A percentile compares a stretch with the other conserved stretches of the same genome.
Evolutionary conservation across 2,329 filamentous ascomycete species (phyloP).

Genomic region (Sporothrix pseudoabietina): DNA sequence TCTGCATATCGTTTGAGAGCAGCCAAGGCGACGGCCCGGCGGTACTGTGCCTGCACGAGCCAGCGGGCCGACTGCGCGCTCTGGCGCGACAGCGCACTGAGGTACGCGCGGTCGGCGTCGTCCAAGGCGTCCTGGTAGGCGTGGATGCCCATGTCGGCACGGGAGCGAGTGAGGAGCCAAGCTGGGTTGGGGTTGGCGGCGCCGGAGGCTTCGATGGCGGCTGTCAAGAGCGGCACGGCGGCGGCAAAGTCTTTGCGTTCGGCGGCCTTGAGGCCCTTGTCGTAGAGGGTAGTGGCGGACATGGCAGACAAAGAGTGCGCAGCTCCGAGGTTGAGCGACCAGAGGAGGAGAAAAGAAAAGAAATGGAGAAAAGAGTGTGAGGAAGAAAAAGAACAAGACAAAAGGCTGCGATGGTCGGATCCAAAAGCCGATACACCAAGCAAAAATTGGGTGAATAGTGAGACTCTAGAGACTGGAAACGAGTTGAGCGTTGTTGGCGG

Average conservation of each 20-base stretch:
- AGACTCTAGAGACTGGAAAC: not conserved
- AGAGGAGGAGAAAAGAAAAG: not conserved
- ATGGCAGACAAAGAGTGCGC: conserved; percentile 42
- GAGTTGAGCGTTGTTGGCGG: too few relatives aligned
- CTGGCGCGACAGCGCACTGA: conserved; percentile 65
- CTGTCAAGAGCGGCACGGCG: conserved; percentile 69
- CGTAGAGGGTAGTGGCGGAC: conserved; percentile 53
- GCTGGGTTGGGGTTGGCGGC: conserved; percentile 56
- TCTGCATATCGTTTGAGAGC: conserved; percentile 72
- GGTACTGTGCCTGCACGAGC: conserved; percentile 71
- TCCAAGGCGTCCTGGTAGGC: conserved; percentile 74
- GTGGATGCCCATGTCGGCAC: conserved; percentile 45
- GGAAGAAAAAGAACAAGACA: not conserved
- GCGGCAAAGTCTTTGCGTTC: conserved; percentile 63
- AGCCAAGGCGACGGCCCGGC: conserved; percentile 74
- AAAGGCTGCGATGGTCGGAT: not conserved
- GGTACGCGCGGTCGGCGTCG: conserved; percentile 69
- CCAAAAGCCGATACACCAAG: not conserved
- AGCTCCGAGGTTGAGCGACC: too few relatives aligned
- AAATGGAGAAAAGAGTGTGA: too few relatives aligned
- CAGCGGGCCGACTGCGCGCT: conserved; percentile 40
- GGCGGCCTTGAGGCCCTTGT: conserved; percentile 67
- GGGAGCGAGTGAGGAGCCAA: conserved; percentile 81
- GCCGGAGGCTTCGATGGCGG: conserved; percentile 64
- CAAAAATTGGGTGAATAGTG: not conserved